Base-by-base conservation (phyloP, 129 eudicot genomes). In the Tanacetum coccineum region DNA sequence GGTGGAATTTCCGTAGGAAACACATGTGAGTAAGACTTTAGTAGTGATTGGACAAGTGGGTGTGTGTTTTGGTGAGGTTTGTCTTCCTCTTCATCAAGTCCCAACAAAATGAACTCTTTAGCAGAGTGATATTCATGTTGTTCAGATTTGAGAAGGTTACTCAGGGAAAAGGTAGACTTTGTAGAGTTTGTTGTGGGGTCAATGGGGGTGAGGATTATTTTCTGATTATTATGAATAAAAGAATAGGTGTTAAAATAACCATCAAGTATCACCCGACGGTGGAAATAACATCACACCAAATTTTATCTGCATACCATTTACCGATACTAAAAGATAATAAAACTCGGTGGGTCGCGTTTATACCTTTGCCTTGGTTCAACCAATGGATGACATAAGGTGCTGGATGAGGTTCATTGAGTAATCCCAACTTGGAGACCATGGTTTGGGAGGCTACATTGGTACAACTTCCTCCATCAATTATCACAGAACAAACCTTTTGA, bases 291-390 rank as follows among this genome's bases (percentile, higher is more conserved):
- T 60, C 47, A 60, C 65, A 60, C 65, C 65, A 60, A 0, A 60
- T 1, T 14, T 30, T 13, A 8, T 60, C 48, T 4, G 3, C 4
- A 15, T 60, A 60, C 0, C 0, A 13, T 21, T 6, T 32, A 0
- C 46, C 22, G 36, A 60, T 28, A n/a, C 65, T 30, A 4, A 32
- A 14, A 2, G 66, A 60, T 30, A 60, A 36, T 6, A 60, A 13
- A 0, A 60, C 66, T 3, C 49, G 12, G 2, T 60, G 66, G 1
- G 66, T 4, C 0, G 28, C 66, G 0, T 22, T 4, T 13, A 60
- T 32, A 0, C 66, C 66, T 61, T 36, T 61, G 13, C 66, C 50
- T 2, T 61, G 66, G 25, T 61, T 61, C 0, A 61, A 22, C 66
- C 49, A 58, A 7, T 58, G 63, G 13, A 58, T 58, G 7, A 58